A percentile compares a stretch with the other conserved stretches of the same genome.
These are phyloP conservation scores for Delonix regia DNA, from an alignment of 306 rosid species.

Conservation along the genomic window DNA sequence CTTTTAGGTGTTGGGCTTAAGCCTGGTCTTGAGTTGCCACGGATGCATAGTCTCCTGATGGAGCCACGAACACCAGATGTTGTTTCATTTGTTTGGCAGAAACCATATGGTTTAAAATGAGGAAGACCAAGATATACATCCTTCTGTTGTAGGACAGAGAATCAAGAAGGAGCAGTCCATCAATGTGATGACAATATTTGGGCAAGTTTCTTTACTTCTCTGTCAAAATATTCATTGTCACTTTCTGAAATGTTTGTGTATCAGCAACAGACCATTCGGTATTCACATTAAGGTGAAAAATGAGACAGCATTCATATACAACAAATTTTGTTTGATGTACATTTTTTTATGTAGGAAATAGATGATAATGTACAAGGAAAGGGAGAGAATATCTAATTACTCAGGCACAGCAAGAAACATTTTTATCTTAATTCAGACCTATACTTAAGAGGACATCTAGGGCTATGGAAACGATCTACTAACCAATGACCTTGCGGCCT, in stretches of 20 bases:
- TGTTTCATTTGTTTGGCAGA: too few species aligned
- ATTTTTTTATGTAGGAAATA: conserved; percentile 34
- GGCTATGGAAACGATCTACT: background rate
- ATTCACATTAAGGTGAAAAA: background rate
- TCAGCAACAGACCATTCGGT: background rate
- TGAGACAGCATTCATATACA: background rate
- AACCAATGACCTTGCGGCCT: background rate
- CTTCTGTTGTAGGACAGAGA: background rate
- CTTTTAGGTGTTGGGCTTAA: too few species aligned
- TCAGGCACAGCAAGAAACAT: background rate
- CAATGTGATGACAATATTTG: too few species aligned
- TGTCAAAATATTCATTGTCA: background rate
- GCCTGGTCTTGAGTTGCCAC: too few species aligned
- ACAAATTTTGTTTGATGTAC: background rate
- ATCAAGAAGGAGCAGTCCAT: background rate
- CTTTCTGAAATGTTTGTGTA: background rate
- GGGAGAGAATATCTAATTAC: conserved; percentile 36
- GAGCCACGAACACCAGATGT: background rate
- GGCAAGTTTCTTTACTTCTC: background rate
- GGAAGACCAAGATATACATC: too few species aligned
- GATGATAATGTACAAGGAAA: conserved; percentile 51
- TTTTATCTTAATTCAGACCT: too few species aligned
- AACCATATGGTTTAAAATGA: too few species aligned
- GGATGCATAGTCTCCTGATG: too few species aligned
- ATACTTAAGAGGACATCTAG: too few species aligned